Percentiles rank a stretch among this genome's conserved stretches.
Conservation (phyloP, 805 yeast genomes). For the Yarrowia hollandica region DNA sequence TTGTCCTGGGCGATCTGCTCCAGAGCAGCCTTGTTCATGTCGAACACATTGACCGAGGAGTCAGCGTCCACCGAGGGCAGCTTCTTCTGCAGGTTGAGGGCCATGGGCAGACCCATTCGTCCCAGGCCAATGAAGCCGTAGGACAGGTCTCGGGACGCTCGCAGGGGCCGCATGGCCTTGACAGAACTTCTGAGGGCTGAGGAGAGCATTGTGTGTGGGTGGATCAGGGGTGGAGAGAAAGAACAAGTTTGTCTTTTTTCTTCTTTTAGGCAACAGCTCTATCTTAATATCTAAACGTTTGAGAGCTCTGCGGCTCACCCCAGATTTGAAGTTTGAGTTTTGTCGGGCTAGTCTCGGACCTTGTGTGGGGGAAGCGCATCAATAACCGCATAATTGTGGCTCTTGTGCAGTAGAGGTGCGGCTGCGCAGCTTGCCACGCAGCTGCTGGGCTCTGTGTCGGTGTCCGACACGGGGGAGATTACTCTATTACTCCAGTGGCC, state of each 20-base stretch:
- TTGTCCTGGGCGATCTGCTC: slow-evolving; percentile 37
- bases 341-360: slow-evolving; percentile 28
- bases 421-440: no score
- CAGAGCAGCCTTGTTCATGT: slow-evolving; percentile 42
- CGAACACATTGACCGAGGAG: slow-evolving; percentile 42
- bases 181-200: slow-evolving; percentile 15
- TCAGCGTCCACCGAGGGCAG: slow-evolving; percentile 46
- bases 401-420: no score
- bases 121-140: slow-evolving; percentile 61
- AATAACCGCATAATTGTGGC: slow-evolving; percentile 2
- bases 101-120: slow-evolving; percentile 59
- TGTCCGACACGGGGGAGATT: not conserved
- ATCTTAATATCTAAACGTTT: no score
- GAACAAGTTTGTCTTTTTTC: not conserved
- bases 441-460: not conserved
- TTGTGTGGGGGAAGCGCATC: slow-evolving; percentile 24
- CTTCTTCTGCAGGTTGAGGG: slow-evolving; percentile 47
- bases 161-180: slow-evolving; percentile 17
- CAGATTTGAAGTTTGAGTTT: slow-evolving; percentile 24
- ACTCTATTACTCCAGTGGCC: no score
- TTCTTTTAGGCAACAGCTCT: no score
- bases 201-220: slow-evolving; percentile 3
- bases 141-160: slow-evolving; percentile 26
- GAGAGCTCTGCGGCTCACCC: slow-evolving; percentile 26
- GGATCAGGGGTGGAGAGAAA: not conserved